Evolutionary conservation across 495 filamentous ascomycete genomes (phyloP), one percentile per base, ranked within the genome.

Genomic region (Evernia prunastri): DNA sequence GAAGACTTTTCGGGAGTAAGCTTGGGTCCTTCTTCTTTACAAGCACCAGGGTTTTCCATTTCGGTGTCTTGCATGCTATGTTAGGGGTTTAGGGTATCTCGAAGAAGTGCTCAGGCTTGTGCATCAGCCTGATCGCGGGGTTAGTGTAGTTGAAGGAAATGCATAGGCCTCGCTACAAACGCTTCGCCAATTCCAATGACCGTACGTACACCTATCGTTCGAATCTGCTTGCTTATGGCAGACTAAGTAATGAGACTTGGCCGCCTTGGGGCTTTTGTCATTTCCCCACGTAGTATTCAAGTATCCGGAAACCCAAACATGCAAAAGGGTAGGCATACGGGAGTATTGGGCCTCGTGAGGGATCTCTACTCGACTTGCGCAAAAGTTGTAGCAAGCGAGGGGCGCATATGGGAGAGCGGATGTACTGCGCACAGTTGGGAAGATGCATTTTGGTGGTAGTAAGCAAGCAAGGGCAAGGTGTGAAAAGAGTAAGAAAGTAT

Each of bases 371-470:
- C n/a, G n/a, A 63, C 23, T 42, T 63, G 61, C 61, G 61, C 61
- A 63, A 57, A 33, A 36, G 11, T 63, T n/a, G 61, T 57, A 63
- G 61, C 61, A 53, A n/a, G n/a, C n/a, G n/a, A n/a, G n/a, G n/a
- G n/a, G n/a, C n/a, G 56, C 56, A 39, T 39, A 45, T 57, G 27
- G 37, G 33, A 63, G 53, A 13, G 61, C 43, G 35, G 37, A 35
- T 63, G 42, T 39, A 54, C 8, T 54, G 15, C 13, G 27, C 51
- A 54, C 17, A 10, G 25, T 20, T 54, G 51, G 29, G 51, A 33
- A 33, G 29, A 33, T n/a, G 51, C 13, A 54, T 9, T 20, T 54
- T 17, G 3, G 29, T 54, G 51, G 51, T 43, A 3, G 40, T 3
- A 33, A 2, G 27, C 2, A 9, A 33, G 51, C 17, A 15, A 35